phyloP scores from a whole-genome alignment of 352 stramenopile genomes.

The Bremia lactucae region DNA sequence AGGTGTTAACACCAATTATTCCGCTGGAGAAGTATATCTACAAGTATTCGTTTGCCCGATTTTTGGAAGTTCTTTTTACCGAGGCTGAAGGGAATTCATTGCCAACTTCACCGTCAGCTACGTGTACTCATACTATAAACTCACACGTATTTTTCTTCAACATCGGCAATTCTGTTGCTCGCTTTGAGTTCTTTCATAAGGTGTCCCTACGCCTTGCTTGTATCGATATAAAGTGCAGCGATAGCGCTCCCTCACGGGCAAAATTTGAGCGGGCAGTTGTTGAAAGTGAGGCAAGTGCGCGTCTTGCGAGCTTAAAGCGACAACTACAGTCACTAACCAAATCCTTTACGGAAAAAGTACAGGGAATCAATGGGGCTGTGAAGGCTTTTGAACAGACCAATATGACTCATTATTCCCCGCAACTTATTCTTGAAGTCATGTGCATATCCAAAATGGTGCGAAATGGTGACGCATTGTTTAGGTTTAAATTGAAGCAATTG shows the following conservation, averaged over 20 bases:
- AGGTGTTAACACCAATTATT: slow-evolving; percentile 88
- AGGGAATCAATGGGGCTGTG: slow-evolving; percentile 44
- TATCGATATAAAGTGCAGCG: slow-evolving; percentile 7
- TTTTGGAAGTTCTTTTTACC: slow-evolving; percentile 94
- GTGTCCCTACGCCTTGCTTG: slow-evolving; percentile 29
- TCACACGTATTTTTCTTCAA: slow-evolving; percentile 79
- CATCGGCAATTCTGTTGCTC: slow-evolving; percentile 56
- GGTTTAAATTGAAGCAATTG: slow-evolving; percentile 32
- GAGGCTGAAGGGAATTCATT: slow-evolving; percentile 33
- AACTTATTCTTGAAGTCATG: slow-evolving; percentile 62
- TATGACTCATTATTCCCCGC: slow-evolving; percentile 34
- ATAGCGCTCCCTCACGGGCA: slow-evolving; percentile 4
- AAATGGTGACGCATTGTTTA: slow-evolving; percentile 24
- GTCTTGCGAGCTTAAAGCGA: slow-evolving; percentile 19
- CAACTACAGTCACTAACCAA: slow-evolving; percentile 35
- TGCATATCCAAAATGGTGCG: slow-evolving; percentile 41
- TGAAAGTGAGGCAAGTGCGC: slow-evolving; percentile 21
- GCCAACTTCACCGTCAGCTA: slow-evolving; percentile 3
- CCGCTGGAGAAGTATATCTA: slow-evolving; percentile 87
- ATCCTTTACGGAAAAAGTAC: slow-evolving; percentile 53
- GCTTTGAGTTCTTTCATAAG: slow-evolving; percentile 47
- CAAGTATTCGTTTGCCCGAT: slow-evolving; percentile 97
- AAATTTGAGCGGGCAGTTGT: slow-evolving; percentile 18
- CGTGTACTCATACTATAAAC: slow-evolving; percentile 39
- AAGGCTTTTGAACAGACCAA: slow-evolving; percentile 50